Evolutionary conservation across 257 asterid genomes (phyloP).

Genomic region (Solanum appendiculatum): DNA sequence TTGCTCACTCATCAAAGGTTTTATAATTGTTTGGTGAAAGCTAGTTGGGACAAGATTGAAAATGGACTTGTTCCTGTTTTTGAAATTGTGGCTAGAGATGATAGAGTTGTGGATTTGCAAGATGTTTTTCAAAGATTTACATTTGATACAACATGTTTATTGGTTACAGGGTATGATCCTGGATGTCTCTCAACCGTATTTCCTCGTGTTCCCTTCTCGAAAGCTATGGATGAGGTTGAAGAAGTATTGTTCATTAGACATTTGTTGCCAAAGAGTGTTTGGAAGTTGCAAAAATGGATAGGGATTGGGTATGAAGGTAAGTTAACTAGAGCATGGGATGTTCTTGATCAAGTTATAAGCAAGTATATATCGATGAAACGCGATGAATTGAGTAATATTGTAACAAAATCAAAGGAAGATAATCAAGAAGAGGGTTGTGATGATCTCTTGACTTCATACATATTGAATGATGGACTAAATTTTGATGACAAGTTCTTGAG

Average conservation of each 20-base stretch:
- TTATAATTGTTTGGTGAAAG: constrained; percentile 15
- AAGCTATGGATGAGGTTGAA: constrained; percentile 51
- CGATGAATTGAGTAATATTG: background rate
- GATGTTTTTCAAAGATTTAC: constrained; percentile 43
- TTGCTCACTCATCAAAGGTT: constrained; percentile 27
- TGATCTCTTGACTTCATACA: constrained; percentile 34
- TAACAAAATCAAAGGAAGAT: background rate
- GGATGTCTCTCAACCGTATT: constrained; percentile 28
- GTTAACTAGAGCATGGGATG: constrained; percentile 11
- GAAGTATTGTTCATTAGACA: constrained; percentile 46
- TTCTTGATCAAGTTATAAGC: constrained; percentile 26
- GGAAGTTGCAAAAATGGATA: constrained; percentile 33
- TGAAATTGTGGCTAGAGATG: constrained; percentile 6
- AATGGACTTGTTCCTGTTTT: constrained; percentile 32
- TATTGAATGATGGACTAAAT: constrained; percentile 9
- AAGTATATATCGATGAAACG: constrained; percentile 17
- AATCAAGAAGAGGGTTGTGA: constrained; percentile 3
- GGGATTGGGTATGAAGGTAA: constrained; percentile 35
- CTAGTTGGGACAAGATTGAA: constrained; percentile 27
- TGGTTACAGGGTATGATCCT: constrained; percentile 43
- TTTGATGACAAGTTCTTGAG: constrained; percentile 35
- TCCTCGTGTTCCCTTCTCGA: constrained; percentile 32
- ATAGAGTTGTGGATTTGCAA: constrained; percentile 27
- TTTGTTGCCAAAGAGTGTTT: constrained; percentile 22
- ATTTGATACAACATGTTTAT: constrained; percentile 33